A percentile compares a stretch with the other conserved stretches of the same genome.
Conservation (phyloP, 2,329 filamentous ascomycete genomes). For the Penicillium sumatraense region DNA sequence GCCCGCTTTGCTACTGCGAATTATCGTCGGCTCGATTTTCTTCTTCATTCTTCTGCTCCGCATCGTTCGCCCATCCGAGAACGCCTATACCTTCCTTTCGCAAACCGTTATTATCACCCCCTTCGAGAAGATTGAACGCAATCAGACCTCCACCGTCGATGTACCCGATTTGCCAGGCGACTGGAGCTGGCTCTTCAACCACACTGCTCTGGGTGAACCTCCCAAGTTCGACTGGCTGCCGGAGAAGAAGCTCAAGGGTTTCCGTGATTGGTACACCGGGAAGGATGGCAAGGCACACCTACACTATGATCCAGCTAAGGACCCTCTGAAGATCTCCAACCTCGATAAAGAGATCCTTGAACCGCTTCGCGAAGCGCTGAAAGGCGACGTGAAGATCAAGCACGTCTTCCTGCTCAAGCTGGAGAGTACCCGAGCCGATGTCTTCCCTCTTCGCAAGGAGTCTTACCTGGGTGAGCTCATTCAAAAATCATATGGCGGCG, state of each 20-base stretch:
- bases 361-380: conserved; percentile 24
- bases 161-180: conserved; percentile 20
- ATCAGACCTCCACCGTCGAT: conserved; percentile 13
- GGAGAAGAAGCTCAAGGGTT: conserved; percentile 17
- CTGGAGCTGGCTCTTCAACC: conserved; percentile 27
- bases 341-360: conserved; percentile 36
- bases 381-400: conserved; percentile 39
- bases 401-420: conserved; percentile 48
- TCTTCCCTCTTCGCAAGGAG: conserved; percentile 49
- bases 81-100: conserved; percentile 25
- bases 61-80: conserved; percentile 18
- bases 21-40: conserved; percentile 6
- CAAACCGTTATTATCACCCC: conserved; percentile 26
- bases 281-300: conserved; percentile 6
- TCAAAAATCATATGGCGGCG: conserved; percentile 37
- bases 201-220: conserved; percentile 22
- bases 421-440: conserved; percentile 50
- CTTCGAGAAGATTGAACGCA: conserved; percentile 19
- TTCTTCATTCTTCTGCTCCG: conserved; percentile 14
- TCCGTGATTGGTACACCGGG: conserved; percentile 28
- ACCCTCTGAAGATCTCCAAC: conserved; percentile 50
- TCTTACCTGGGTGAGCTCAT: conserved; percentile 34
- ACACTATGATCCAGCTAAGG: conserved; percentile 41
- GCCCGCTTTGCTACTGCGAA: conserved; percentile 7
- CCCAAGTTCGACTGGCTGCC: conserved; percentile 27